These are phyloP conservation scores for Plasmodium reichenowi DNA, from an alignment of 169 alveolate genomes.

Conservation along the genomic window DNA sequence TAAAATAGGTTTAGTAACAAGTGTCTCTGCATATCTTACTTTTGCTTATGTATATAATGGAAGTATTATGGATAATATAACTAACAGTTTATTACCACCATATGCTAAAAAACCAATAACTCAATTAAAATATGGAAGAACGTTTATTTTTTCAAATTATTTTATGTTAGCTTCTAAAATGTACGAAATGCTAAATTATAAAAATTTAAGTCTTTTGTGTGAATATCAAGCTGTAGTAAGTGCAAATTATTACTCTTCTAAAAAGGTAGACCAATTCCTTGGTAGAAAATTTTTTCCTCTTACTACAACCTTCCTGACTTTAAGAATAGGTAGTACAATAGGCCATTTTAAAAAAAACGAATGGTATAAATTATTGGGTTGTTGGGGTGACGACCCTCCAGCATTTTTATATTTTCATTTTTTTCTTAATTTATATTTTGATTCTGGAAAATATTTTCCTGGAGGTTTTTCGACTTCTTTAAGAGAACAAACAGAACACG, in stretches of 20 bases:
- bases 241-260: not conserved
- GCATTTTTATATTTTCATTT: not conserved
- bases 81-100: conserved; percentile 5
- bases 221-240: conserved; percentile 43
- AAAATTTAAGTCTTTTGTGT: conserved; percentile 35
- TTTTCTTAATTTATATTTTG: too few species aligned
- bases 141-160: conserved; percentile 26
- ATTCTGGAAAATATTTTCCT: not conserved
- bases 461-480: not conserved
- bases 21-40: not conserved
- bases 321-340: not conserved
- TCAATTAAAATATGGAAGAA: conserved; percentile 11
- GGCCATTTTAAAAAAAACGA: too few species aligned
- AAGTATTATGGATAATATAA: conserved; percentile 2
- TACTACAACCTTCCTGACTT: not conserved
- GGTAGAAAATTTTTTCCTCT: conserved; percentile 26
- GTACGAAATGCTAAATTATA: conserved; percentile 7
- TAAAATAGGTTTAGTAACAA: not conserved
- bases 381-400: not conserved
- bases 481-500: not conserved
- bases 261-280: conserved; percentile 4
- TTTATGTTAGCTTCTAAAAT: conserved; percentile 3
- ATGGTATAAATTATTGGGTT: too few species aligned
- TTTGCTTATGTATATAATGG: conserved; percentile 12
- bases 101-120: conserved; percentile 18